Evolutionary conservation across 148 eudicot genomes (phyloP).

Genomic region (Fagopyrum homotropicum): DNA sequence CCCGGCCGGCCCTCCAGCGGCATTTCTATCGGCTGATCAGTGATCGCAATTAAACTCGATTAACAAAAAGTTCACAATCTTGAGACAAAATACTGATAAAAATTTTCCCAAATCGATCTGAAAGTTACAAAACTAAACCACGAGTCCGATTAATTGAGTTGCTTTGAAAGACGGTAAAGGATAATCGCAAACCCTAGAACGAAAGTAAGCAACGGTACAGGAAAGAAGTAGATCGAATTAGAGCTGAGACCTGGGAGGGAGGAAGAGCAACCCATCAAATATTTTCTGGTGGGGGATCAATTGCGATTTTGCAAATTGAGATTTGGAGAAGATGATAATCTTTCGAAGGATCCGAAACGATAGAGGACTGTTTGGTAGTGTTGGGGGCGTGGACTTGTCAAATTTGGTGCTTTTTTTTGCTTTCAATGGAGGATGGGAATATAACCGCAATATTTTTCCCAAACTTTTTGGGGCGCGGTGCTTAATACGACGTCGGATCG

Average conservation of each 20-base stretch:
- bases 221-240: background rate
- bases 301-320: background rate
- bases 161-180: background rate
- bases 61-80: background rate
- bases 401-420: background rate
- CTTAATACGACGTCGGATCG: no score
- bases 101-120: background rate
- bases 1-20: constrained; percentile 34
- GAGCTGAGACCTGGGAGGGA: constrained; percentile 31
- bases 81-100: background rate
- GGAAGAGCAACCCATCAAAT: constrained; percentile 39
- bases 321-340: background rate
- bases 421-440: background rate
- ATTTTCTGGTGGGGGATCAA: constrained; percentile 2
- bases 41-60: background rate
- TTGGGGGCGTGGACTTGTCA: background rate
- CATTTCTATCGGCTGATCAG: constrained; percentile 37
- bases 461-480: background rate
- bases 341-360: background rate
- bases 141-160: background rate
- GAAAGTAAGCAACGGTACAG: background rate
- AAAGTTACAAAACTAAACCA: background rate
- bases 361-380: constrained; percentile 11
- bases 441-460: background rate
- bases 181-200: constrained; percentile 7